phyloP scores from a whole-genome alignment of 2,329 filamentous ascomycete species.

The Botryotinia convoluta region DNA sequence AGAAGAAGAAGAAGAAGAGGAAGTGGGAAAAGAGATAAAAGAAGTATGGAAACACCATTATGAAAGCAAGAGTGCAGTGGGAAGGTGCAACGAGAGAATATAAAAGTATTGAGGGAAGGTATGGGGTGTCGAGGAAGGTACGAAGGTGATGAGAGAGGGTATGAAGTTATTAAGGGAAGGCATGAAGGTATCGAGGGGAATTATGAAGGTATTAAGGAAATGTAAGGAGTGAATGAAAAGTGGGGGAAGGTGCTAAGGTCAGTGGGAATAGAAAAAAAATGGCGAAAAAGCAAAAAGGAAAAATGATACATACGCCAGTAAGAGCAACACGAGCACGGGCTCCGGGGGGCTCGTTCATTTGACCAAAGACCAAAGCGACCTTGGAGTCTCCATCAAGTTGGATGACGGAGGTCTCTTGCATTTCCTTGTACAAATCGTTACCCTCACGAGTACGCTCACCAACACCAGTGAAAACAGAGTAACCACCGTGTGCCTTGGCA shows the following conservation, averaged over 20 bases:
- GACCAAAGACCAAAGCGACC: slow-evolving; percentile 98
- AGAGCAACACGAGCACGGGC: slow-evolving; percentile 99
- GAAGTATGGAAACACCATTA: not conserved
- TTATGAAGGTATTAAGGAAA: too few relatives aligned
- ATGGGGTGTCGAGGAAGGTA: too few relatives aligned
- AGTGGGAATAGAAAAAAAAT: too few relatives aligned
- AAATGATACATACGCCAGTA: slow-evolving; percentile 56
- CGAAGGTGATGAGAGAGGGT: not conserved
- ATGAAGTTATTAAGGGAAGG: not conserved
- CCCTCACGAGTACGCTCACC: slow-evolving; percentile 99
- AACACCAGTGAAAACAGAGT: slow-evolving; percentile 99
- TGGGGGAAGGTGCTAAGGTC: too few relatives aligned
- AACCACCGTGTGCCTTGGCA: slow-evolving; percentile 99
- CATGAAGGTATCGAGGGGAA: not conserved
- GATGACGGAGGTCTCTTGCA: slow-evolving; percentile 99
- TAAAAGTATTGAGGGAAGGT: not conserved
- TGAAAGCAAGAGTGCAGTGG: too few relatives aligned
- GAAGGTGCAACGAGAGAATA: not conserved
- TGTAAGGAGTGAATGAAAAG: too few relatives aligned
- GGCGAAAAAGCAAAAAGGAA: too few relatives aligned
- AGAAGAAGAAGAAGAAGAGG: too few relatives aligned
- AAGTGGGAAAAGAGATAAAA: not conserved
- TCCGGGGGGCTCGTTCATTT: slow-evolving; percentile 99
- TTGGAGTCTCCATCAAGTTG: slow-evolving; percentile 99
- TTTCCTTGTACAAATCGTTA: slow-evolving; percentile 99